These are phyloP conservation scores for Sphaceloma murrayae DNA, from an alignment of 2,329 filamentous ascomycete species.

Conservation along the genomic window DNA sequence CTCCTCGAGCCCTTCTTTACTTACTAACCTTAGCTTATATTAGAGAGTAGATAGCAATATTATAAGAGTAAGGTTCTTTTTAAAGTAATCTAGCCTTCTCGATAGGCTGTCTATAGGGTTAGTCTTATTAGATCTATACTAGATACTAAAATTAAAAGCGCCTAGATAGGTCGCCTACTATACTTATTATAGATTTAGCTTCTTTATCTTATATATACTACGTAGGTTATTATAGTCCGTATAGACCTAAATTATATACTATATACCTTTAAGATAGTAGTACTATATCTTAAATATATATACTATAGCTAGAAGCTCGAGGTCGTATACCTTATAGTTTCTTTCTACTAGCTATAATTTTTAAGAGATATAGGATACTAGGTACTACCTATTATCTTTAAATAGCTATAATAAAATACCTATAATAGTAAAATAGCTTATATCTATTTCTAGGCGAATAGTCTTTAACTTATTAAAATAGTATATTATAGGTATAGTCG, in stretches of 20 bases:
- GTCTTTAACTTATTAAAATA: constrained; percentile 17
- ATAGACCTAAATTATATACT: constrained; percentile 6
- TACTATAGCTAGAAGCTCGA: constrained; percentile 19
- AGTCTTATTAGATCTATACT: constrained; percentile 1
- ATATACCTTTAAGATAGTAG: constrained; percentile 16
- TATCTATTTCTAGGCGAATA: no score
- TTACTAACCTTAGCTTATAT: no score
- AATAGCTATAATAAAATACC: constrained; percentile 17
- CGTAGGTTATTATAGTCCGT: constrained; percentile 18
- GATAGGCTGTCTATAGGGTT: constrained; percentile 16
- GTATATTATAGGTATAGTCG: not conserved
- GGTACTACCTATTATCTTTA: constrained; percentile 7
- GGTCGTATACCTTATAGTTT: constrained; percentile 18
- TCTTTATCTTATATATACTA: not conserved
- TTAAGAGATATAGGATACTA: constrained; percentile 15
- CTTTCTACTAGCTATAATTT: constrained; percentile 6
- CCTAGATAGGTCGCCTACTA: constrained; percentile 15
- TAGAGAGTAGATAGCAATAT: no score
- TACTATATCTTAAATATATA: constrained; percentile 17
- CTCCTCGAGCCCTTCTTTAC: no score
- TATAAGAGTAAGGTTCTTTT: no score
- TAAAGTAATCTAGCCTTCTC: no score
- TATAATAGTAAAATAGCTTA: constrained; percentile 5
- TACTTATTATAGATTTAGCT: constrained; percentile 14
- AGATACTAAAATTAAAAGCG: constrained; percentile 17